Percentiles rank a stretch among this genome's conserved stretches.
phyloP scores from a whole-genome alignment of 139 green algal genomes.

The Chlamydomonas sp. region DNA sequence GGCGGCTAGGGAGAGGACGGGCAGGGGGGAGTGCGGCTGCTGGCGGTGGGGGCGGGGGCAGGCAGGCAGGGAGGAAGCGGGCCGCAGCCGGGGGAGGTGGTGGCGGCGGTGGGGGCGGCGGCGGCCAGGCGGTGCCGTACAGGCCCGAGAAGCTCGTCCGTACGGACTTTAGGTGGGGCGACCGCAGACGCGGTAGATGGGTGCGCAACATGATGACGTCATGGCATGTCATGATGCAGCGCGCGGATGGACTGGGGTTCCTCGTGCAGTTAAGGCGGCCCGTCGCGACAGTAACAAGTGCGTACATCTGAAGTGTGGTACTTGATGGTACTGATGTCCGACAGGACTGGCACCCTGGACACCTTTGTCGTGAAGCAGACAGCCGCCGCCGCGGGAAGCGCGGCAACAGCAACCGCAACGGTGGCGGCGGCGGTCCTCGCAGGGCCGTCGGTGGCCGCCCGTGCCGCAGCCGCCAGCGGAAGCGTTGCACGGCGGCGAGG shows the following conservation, averaged over 20 bases:
- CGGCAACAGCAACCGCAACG: constrained; percentile 1
- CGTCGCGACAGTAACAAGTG: neutral
- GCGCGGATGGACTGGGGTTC: no score
- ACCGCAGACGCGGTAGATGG: no score
- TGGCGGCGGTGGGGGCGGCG: neutral
- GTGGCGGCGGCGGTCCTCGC: neutral
- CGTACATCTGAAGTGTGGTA: neutral
- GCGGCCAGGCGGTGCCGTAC: constrained; percentile 32
- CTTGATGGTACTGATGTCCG: neutral
- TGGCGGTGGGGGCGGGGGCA: neutral
- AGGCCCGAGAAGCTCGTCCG: constrained; percentile 63
- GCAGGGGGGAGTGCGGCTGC: neutral
- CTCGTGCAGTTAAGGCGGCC: no score
- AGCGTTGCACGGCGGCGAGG: neutral
- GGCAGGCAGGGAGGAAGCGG: neutral
- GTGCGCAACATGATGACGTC: no score
- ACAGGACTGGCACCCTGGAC: constrained; percentile 70
- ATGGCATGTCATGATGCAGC: no score
- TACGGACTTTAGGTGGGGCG: constrained; percentile 54
- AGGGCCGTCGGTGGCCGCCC: neutral
- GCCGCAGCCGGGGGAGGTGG: neutral
- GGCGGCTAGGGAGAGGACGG: neutral
- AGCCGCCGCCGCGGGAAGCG: neutral
- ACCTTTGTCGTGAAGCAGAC: constrained; percentile 58
- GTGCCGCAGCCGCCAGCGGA: neutral